phyloP scores from a whole-genome alignment of 192 early-diverging fungal genomes.

The Coemansia sp. region DNA sequence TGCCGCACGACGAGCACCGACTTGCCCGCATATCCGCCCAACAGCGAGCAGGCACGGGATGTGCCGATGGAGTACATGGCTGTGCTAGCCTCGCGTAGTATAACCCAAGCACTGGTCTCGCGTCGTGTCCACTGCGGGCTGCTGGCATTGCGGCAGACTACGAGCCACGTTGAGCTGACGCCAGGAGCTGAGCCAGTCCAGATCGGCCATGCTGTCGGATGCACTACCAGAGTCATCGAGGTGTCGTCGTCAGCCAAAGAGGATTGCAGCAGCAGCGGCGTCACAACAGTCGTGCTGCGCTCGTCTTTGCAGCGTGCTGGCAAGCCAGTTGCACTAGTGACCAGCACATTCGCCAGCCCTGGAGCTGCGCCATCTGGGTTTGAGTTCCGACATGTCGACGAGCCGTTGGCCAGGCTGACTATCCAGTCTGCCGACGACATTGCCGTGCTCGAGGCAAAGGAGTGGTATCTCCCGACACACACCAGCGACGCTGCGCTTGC shows the following conservation, averaged over 20 bases:
- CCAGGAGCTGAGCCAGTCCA: slow-evolving; percentile 63
- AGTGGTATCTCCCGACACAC: slow-evolving; percentile 61
- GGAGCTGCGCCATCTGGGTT: slow-evolving; percentile 57
- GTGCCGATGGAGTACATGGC: slow-evolving; percentile 73
- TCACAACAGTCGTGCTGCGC: neutral
- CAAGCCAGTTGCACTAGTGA: neutral
- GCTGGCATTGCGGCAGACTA: slow-evolving; percentile 80
- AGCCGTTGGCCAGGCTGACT: slow-evolving; percentile 68
- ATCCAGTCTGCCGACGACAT: slow-evolving; percentile 68
- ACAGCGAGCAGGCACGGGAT: slow-evolving; percentile 62
- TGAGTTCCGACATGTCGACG: slow-evolving; percentile 76
- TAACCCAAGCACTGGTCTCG: slow-evolving; percentile 78
- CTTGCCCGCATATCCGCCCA: slow-evolving; percentile 61
- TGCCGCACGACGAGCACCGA: slow-evolving; percentile 77
- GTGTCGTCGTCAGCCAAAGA: slow-evolving; percentile 35
- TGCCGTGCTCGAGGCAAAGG: slow-evolving; percentile 85
- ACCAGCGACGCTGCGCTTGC: neutral
- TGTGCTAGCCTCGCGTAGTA: slow-evolving; percentile 80
- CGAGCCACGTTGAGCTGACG: slow-evolving; percentile 76
- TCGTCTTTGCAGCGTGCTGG: slow-evolving; percentile 2
- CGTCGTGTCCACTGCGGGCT: slow-evolving; percentile 83
- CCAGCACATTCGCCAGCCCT: slow-evolving; percentile 40
- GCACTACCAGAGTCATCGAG: slow-evolving; percentile 71
- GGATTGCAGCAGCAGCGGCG: neutral
- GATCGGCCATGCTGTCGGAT: slow-evolving; percentile 75